These are phyloP conservation scores for Amanita pallidorosea DNA, from an alignment of 768 basidiomycete genomes.

Conservation along the genomic window DNA sequence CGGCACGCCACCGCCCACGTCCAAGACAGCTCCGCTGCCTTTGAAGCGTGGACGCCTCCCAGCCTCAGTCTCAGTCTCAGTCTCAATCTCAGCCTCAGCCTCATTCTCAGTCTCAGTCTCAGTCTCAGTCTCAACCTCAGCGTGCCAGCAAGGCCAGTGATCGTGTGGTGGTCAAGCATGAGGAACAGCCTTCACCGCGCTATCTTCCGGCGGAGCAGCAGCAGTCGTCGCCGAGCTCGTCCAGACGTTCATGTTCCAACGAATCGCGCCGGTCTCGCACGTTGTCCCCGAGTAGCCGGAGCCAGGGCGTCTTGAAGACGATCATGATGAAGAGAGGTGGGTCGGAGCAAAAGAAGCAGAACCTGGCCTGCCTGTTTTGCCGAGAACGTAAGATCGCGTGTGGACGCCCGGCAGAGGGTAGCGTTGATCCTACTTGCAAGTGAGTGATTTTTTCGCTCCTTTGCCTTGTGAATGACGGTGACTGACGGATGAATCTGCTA, in stretches of 20 bases:
- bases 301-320: slow-evolving; percentile 4
- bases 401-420: slow-evolving; percentile 23
- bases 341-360: slow-evolving; percentile 16
- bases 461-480: not conserved
- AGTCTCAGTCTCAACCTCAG: not conserved
- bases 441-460: slow-evolving; percentile 15
- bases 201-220: not conserved
- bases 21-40: not conserved
- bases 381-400: slow-evolving; percentile 33
- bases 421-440: slow-evolving; percentile 39
- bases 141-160: not conserved
- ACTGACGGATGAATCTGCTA: slow-evolving; percentile 10
- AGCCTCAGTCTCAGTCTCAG: too few relatives aligned
- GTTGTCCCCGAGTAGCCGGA: slow-evolving; percentile 1
- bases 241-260: not conserved
- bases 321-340: slow-evolving; percentile 6
- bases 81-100: not conserved
- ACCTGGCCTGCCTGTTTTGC: slow-evolving; percentile 29
- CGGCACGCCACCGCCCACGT: not conserved
- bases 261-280: slow-evolving; percentile 4
- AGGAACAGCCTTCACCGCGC: not conserved
- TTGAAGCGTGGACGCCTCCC: not conserved
- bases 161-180: not conserved
- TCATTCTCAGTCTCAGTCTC: not conserved
- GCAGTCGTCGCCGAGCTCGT: not conserved